phyloP scores from a whole-genome alignment of 352 stramenopile genomes.

The Globisporangium echinulatum region DNA sequence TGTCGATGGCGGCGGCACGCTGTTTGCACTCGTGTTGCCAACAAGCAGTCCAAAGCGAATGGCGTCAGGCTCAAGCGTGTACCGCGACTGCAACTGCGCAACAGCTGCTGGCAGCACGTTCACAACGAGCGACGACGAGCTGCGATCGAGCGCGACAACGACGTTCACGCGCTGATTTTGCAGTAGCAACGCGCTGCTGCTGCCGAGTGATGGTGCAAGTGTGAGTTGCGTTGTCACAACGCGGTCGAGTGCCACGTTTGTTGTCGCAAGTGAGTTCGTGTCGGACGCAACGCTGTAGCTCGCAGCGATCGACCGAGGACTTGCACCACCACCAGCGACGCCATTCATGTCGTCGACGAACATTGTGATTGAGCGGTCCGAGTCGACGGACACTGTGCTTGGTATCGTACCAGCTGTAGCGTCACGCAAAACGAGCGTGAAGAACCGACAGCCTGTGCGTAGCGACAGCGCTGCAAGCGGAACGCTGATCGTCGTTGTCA shows the following conservation, averaged over 20 bases:
- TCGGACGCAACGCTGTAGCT: constrained; percentile 19
- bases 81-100: constrained; percentile 28
- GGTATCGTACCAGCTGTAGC: constrained; percentile 1
- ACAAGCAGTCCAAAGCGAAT: constrained; percentile 28
- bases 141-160: constrained; percentile 38
- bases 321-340: constrained; percentile 5
- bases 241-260: constrained; percentile 28
- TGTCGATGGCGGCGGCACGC: neutral
- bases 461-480: constrained; percentile 20
- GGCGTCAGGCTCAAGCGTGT: constrained; percentile 14
- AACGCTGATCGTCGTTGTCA: constrained; percentile 17
- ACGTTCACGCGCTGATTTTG: constrained; percentile 33
- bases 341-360: constrained; percentile 54
- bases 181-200: constrained; percentile 13
- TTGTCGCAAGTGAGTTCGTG: constrained; percentile 6
- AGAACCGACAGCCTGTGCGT: constrained; percentile 25
- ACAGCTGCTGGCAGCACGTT: constrained; percentile 31
- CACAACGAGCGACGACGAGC: constrained; percentile 14
- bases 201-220: constrained; percentile 15
- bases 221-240: constrained; percentile 23
- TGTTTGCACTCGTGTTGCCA: constrained; percentile 7
- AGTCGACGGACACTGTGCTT: constrained; percentile 22
- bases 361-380: constrained; percentile 26
- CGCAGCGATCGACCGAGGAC: constrained; percentile 2
- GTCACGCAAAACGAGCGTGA: constrained; percentile 31